These are phyloP conservation scores for Kluyveromyces siamensis DNA, from an alignment of 805 yeast genomes.

Conservation along the genomic window DNA sequence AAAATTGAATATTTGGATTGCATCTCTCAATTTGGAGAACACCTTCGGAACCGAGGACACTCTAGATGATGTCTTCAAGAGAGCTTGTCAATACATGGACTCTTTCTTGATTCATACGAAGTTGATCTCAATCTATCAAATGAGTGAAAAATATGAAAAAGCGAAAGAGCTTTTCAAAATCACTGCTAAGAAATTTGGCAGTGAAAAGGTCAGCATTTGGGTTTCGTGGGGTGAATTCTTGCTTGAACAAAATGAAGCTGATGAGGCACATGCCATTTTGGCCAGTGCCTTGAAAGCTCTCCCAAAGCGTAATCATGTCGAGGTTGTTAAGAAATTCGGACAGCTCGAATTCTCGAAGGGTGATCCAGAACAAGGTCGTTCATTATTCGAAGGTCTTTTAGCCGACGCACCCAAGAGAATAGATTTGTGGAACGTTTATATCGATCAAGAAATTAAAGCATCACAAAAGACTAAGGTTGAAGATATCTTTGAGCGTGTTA, in stretches of 20 bases:
- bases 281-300: constrained; percentile 64
- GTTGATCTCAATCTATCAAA: constrained; percentile 61
- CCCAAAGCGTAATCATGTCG: constrained; percentile 67
- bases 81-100: constrained; percentile 89
- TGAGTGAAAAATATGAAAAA: constrained; percentile 60
- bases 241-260: constrained; percentile 44
- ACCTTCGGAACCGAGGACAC: constrained; percentile 84
- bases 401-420: constrained; percentile 86
- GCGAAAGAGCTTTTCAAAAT: constrained; percentile 62
- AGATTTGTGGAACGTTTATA: constrained; percentile 91
- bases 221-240: constrained; percentile 69
- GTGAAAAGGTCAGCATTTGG: constrained; percentile 64
- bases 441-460: constrained; percentile 82
- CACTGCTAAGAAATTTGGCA: constrained; percentile 74
- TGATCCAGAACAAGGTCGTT: constrained; percentile 89
- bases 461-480: constrained; percentile 61
- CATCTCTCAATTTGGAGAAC: constrained; percentile 85
- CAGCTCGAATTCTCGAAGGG: constrained; percentile 82
- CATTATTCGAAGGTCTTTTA: constrained; percentile 84
- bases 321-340: constrained; percentile 79
- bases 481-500: constrained; percentile 74
- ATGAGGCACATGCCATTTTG: constrained; percentile 63
- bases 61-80: constrained; percentile 69
- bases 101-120: constrained; percentile 72
- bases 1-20: constrained; percentile 92